Conservation (phyloP, 768 basidiomycete species). For the Lentinula boryana region DNA sequence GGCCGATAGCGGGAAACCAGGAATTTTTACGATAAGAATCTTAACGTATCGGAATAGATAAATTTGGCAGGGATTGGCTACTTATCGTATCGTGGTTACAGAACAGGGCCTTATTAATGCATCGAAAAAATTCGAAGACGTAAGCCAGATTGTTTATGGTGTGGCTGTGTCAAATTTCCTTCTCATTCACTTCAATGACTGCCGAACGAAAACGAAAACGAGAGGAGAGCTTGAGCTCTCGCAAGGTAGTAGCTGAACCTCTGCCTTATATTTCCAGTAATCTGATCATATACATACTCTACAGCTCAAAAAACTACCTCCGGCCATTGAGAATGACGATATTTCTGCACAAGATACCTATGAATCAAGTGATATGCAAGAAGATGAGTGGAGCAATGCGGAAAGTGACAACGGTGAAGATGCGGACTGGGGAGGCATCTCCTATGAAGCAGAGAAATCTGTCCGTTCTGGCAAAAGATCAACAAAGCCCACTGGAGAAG, state of each 20-base stretch:
- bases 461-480: slow-evolving; percentile 18
- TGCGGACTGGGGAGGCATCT: slow-evolving; percentile 15
- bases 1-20: no score
- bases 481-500: slow-evolving; percentile 57
- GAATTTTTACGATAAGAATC: no score
- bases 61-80: no score
- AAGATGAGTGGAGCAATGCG: background rate
- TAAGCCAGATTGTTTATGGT: background rate
- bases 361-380: background rate
- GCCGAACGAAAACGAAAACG: slow-evolving; percentile 19
- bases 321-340: background rate
- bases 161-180: background rate
- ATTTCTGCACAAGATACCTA: slow-evolving; percentile 3
- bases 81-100: no score
- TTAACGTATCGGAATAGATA: no score
- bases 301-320: slow-evolving; percentile 6
- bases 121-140: no score
- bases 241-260: slow-evolving; percentile 10
- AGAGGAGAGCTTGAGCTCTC: slow-evolving; percentile 6
- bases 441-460: background rate
- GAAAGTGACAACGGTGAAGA: slow-evolving; percentile 3
- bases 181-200: background rate
- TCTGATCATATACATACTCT: background rate
- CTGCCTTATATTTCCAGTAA: background rate
- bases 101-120: no score